phyloP scores from a whole-genome alignment of 1,284 basidiomycete species.

The Athelia sp. region DNA sequence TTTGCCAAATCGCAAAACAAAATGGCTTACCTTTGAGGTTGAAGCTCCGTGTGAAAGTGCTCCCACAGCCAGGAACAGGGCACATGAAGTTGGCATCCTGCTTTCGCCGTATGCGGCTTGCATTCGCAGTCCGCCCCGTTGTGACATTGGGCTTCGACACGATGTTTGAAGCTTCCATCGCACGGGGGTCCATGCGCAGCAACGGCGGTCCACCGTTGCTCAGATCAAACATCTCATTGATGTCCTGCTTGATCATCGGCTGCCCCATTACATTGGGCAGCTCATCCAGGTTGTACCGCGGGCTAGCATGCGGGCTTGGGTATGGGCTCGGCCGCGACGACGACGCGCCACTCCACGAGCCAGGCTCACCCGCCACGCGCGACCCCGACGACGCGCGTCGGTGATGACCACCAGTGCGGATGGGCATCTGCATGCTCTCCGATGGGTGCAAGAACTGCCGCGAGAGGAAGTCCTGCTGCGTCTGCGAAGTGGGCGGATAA shows the following conservation, averaged over 20 bases:
- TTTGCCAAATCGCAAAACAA: conserved; percentile 9
- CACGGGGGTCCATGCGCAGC: conserved; percentile 1
- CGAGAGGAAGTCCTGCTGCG: conserved; percentile 39
- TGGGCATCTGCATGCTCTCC: conserved; percentile 26
- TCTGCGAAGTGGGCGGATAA: conserved; percentile 31
- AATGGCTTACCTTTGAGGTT: conserved; percentile 64
- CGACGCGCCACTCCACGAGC: conserved; percentile 17
- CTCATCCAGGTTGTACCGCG: conserved; percentile 9
- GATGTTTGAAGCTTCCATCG: conserved; percentile 1
- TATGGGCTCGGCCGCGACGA: conserved; percentile 43
- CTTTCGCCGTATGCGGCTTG: conserved; percentile 66
- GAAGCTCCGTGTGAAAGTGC: conserved; percentile 79
- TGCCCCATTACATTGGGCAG: conserved; percentile 10
- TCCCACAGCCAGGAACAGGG: conserved; percentile 73
- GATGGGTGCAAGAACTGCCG: conserved; percentile 40
- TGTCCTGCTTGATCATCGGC: conserved; percentile 5
- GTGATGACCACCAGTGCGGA: conserved; percentile 39
- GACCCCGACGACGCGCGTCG: conserved; percentile 59
- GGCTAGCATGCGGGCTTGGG: conserved; percentile 51
- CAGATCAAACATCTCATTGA: conserved; percentile 7
- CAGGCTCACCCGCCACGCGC: conserved; percentile 39
- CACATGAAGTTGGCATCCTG: conserved; percentile 72
- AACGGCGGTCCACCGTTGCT: neutral
- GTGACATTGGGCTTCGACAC: conserved; percentile 61
- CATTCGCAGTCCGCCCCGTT: conserved; percentile 68